Percentiles rank a stretch among this genome's conserved stretches.
Evolutionary conservation across 176 grass and related monocot genomes (phyloP).

Genomic region (Echinochloa phyllopogon): DNA sequence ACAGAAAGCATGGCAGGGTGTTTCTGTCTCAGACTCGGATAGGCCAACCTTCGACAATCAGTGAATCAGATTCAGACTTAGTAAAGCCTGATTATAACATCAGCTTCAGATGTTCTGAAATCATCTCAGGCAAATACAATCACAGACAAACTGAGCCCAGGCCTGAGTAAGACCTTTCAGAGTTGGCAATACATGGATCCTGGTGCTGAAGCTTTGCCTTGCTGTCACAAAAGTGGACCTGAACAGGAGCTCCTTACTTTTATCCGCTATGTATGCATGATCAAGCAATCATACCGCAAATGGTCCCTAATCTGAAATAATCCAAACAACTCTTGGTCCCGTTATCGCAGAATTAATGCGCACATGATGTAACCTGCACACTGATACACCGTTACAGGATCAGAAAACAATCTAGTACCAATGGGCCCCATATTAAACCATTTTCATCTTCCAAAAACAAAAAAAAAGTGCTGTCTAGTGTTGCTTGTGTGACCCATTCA

Average conservation of each 20-base stretch:
- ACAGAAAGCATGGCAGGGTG: neutral
- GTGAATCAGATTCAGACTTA: constrained; percentile 1
- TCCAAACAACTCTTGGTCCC: constrained; percentile 24
- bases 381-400: constrained; percentile 10
- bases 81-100: neutral
- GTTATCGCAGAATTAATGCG: constrained; percentile 28
- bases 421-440: constrained; percentile 43
- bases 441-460: neutral
- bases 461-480: neutral
- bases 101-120: neutral
- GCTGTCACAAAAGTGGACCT: constrained; percentile 34
- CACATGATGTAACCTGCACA: constrained; percentile 43
- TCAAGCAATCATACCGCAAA: constrained; percentile 25
- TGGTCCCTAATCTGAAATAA: constrained; percentile 39
- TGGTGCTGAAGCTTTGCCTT: constrained; percentile 3
- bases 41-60: neutral
- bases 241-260: neutral
- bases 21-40: neutral
- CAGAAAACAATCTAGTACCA: neutral
- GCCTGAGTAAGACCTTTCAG: constrained; percentile 2
- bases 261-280: neutral
- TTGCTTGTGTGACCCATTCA: constrained; percentile 7
- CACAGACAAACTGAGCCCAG: neutral
- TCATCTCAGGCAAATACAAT: constrained; percentile 19
- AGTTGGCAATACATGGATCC: constrained; percentile 25